Percentiles rank a stretch among this genome's conserved stretches.
Evolutionary conservation across 306 rosid genomes (phyloP).

Genomic region (Potentilla sterilis): DNA sequence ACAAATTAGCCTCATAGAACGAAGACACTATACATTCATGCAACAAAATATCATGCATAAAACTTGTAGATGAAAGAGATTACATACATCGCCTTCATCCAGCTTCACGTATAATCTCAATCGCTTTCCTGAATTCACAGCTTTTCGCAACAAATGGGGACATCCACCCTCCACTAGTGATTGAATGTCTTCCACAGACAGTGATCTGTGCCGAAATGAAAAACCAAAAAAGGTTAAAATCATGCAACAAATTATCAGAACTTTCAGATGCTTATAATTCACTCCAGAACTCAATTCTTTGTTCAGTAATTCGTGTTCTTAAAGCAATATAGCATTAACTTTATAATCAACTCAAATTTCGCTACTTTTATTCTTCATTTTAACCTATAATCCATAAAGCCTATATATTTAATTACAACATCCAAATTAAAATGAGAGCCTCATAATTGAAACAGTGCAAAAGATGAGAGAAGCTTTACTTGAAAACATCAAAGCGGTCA

Average conservation of each 20-base stretch:
- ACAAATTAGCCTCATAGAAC: not conserved
- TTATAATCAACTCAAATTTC: not conserved
- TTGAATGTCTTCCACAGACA: conserved; percentile 59
- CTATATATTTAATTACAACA: not conserved
- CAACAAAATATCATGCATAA: not conserved
- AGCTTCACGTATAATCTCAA: conserved; percentile 63
- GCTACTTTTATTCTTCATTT: not conserved
- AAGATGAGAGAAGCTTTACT: conserved; percentile 45
- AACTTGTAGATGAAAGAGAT: conserved; percentile 17
- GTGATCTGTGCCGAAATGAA: conserved; percentile 50
- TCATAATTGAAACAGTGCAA: too few relatives aligned
- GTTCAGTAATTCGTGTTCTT: not conserved
- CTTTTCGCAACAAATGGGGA: conserved; percentile 77
- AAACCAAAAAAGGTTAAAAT: not conserved
- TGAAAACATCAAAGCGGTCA: conserved; percentile 79
- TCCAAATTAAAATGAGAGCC: not conserved
- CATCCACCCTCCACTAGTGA: conserved; percentile 69
- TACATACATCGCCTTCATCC: conserved; percentile 91
- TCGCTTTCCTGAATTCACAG: conserved; percentile 90
- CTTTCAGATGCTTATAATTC: not conserved
- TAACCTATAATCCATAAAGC: not conserved
- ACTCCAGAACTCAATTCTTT: not conserved
- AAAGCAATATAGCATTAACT: not conserved
- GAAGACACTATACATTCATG: not conserved
- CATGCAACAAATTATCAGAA: not conserved